Evolutionary conservation across 371 early-diverging fungal genomes (phyloP), one percentile per base, ranked within the genome.

Genomic region (Apophysomyces elegans): DNA sequence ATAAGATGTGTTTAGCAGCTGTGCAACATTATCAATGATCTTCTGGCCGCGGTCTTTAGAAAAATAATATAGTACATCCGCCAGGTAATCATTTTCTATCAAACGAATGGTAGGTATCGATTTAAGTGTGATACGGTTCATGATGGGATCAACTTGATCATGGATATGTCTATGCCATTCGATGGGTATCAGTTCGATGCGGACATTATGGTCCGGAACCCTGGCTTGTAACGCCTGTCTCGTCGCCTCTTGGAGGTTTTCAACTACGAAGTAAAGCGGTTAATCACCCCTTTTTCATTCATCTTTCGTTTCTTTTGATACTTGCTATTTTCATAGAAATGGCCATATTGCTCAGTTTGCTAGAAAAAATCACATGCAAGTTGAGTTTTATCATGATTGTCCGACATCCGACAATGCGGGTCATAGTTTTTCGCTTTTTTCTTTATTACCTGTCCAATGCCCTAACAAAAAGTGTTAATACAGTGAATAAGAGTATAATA

Each of bases 61-160:
- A 59, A 84, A 77, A 37, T 84, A 91, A 68, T 77, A 89, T 12
- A 91, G 67, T 5, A 88, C 86, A 63, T 91, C 91, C 5, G 88
- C 86, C 12, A 91, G 71, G 56, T 87, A 87, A 47, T 91, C 89
- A 58, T 91, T 91, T 72, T 86, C 84, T 64, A 89, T 83, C 16
- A 83, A 70, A 13, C 91, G 81, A 11, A 88, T 80, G 5, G 88
- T 79, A 7, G 89, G 84, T 57, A 86, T 86, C 4, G 90, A 88
- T 47, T 88, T 88, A 12, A 91, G 66, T 2, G 91, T 89, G 65
- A 91, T 87, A 36, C 80, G 71, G 56, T 69, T 69, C 64, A 84
- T 68, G 8, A 65, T 71, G 14, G 78, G 74, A 35, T 84, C 84
- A 0, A 74, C 74, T 58, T 84, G 76, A n/a, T 78, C 74, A 64